Evolutionary conservation across 2,329 filamentous ascomycete species (phyloP), one percentile per base, ranked within the genome.

Genomic region (Neonectria hederae): DNA sequence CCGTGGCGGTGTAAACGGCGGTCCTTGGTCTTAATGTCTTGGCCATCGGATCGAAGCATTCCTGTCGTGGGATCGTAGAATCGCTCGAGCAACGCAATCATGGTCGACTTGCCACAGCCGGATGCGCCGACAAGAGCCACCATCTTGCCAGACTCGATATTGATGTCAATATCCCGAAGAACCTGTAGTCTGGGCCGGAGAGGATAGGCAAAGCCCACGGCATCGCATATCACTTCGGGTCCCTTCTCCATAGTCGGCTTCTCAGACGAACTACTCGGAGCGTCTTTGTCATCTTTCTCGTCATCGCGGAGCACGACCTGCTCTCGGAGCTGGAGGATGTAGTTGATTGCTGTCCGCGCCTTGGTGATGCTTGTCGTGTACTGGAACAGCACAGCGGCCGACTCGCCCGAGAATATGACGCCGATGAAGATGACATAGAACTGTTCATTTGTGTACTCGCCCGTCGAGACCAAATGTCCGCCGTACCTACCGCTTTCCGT

Each of bases 31-130:
- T 73, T 75, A 53, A 79, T 69, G 43, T 80, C 76, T 5, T 68
- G 51, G 1, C 69, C 73, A 19, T 80, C 75, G 40, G 71, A 69
- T 5, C 62, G 60, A 14, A 81, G 65, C 13, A 56, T 48, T 11
- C 80, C 79, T 0, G 70, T 68, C 0, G 66, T 75, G 0, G 78
- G 78, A 13, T 80, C 77, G 65, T 82, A 81, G 66, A 83, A 83
- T 13, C 83, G 77, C 68, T 85, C 78, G 0, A 86, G 75, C 11
- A 85, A 76, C 7, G 83, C 82, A 54, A 91, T 81, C 59, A 87
- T 85, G 3, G 87, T 89, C 0, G 85, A 87, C 69, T 90, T 90
- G 0, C 86, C 87, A 66, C 85, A 87, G 7, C 86, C 86, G 0
- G 84, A 87, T 1, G 85, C 80, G 5, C 87, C 86, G 0, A 89